Evolutionary conservation across 805 yeast species (phyloP), one percentile per base, ranked within the genome.

Genomic region (Wickerhamomyces bisporus): DNA sequence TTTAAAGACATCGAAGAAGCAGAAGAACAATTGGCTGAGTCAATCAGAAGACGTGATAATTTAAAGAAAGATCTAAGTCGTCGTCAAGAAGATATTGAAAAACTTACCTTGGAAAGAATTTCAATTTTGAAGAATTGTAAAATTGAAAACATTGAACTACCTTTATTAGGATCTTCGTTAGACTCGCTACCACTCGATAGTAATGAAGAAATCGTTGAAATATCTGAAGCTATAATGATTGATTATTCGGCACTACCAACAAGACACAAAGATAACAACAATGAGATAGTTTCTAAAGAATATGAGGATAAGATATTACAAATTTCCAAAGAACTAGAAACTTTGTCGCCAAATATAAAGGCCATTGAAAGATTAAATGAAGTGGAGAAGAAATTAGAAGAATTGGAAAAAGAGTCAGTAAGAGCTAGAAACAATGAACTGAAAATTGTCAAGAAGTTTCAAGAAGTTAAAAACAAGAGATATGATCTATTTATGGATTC

Each of bases 301-400:
- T 65, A 68, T 41, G 70, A 60, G 11, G 56, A 53, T 2, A 63
- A 62, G 31, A 66, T 76, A 8, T 53, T 54, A n/a, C 62, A 55
- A 3, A 43, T 61, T 9, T 54, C 60, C 23, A 63, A 62, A 37
- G 57, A 52, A 32, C 42, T 65, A 36, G 49, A 57, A 33, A 34
- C 49, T 39, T 34, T 87, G 50, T 78, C 86, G 24, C 96, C 96
- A n/a, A 87, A 87, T 57, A 68, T 78, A 27, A 83, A 82, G 47
- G 96, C 96, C 0, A 64, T 74, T 23, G 94, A 85, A 36, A 71
- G 96, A 50, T 70, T 86, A 31, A 70, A 66, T 26, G 88, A 83
- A 36, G 85, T 83, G 8, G 79, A 82, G 44, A 65, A 58, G 6
- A 76, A 77, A 46, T 67, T 82, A 26, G 67, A 70, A 8, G 78